These are phyloP conservation scores for Cyberlindnera petersonii DNA, from an alignment of 805 yeast species.

Conservation along the genomic window DNA sequence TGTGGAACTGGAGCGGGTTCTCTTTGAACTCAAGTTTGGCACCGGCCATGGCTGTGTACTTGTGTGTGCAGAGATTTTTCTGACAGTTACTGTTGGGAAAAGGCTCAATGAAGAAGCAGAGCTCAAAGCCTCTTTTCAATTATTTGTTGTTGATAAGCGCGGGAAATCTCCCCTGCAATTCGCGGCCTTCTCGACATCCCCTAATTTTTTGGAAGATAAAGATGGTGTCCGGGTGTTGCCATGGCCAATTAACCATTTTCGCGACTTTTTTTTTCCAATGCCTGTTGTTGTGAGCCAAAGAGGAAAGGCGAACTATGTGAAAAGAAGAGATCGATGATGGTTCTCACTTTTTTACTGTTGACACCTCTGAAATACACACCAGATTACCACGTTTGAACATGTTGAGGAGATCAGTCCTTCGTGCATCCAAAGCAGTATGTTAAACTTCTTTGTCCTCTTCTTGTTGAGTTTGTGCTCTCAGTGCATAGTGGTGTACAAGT, in stretches of 20 bases:
- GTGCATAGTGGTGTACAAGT: too few species aligned
- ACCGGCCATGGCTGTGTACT: background rate
- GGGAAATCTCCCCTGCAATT: too few species aligned
- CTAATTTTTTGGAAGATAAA: conserved; percentile 3
- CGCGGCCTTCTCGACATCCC: too few species aligned
- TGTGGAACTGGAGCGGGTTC: conserved; percentile 3
- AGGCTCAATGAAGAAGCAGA: background rate
- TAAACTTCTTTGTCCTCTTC: background rate
- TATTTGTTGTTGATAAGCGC: too few species aligned
- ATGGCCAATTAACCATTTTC: conserved; percentile 1
- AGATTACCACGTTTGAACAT: conserved; percentile 3
- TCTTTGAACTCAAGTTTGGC: background rate
- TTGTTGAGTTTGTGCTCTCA: background rate
- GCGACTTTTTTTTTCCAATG: conserved; percentile 6
- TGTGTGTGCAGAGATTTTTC: too few species aligned
- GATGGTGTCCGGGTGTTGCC: background rate
- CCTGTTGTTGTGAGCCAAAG: too few species aligned
- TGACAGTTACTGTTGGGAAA: background rate
- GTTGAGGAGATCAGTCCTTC: conserved; percentile 23
- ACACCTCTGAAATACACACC: background rate
- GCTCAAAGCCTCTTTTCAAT: too few species aligned
- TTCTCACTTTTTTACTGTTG: background rate
- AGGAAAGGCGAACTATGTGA: too few species aligned
- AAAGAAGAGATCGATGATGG: too few species aligned
- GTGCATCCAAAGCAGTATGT: conserved; percentile 31